These are phyloP conservation scores for Panus rudis DNA, from an alignment of 768 basidiomycete species.

Conservation along the genomic window DNA sequence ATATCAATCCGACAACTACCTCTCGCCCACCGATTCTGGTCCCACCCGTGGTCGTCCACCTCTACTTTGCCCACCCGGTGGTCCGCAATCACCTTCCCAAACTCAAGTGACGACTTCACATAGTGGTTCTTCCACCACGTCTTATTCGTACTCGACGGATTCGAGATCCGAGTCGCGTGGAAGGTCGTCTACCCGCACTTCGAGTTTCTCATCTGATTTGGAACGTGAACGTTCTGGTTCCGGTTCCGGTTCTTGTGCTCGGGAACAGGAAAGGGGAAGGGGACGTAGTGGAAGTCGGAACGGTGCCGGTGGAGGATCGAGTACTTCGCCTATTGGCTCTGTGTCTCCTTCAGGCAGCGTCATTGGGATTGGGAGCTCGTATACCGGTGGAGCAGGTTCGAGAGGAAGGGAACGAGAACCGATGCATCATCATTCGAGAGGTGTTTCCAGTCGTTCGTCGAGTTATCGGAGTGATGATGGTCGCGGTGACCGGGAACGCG, in stretches of 20 bases:
- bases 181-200: slow-evolving; percentile 46
- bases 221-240: slow-evolving; percentile 40
- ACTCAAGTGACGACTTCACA: no score
- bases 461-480: slow-evolving; percentile 2
- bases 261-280: no score
- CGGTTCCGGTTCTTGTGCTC: slow-evolving; percentile 29
- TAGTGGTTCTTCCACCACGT: slow-evolving; percentile 22
- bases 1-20: no score
- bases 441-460: no score
- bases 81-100: no score
- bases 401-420: no score
- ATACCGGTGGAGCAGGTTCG: no score
- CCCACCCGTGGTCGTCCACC: slow-evolving; percentile 15
- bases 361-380: slow-evolving; percentile 14
- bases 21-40: slow-evolving; percentile 18
- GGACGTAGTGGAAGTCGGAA: no score
- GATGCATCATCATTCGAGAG: no score
- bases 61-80: no score
- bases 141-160: slow-evolving; percentile 22
- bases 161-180: slow-evolving; percentile 35
- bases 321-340: slow-evolving; percentile 28
- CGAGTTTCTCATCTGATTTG: slow-evolving; percentile 50
- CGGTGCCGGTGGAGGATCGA: no score
- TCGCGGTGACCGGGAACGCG: slow-evolving; percentile 8
- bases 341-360: slow-evolving; percentile 28